Base-by-base conservation (phyloP, 169 alveolate species). In the Eimeria zaria region DNA sequence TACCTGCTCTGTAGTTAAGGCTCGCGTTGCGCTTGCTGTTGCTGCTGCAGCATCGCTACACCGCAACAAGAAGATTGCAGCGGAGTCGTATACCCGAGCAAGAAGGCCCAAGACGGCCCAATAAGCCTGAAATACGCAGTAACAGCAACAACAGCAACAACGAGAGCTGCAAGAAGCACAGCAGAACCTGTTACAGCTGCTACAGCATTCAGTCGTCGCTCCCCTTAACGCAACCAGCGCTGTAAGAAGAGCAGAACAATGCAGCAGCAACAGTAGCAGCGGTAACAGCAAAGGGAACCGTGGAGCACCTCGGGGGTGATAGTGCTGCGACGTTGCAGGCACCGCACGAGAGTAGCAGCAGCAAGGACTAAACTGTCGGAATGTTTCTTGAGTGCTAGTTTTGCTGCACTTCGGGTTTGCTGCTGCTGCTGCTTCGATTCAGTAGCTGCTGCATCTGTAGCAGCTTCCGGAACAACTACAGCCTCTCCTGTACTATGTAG, bases 1-100 rank as follows among this genome's bases (percentile, higher is more conserved):
- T 46, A 80, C 89, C 89, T 80, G 89, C 48, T 80, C 89, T 48
- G 71, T 73, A 80, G 69, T 80, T 80, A 80, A 48, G 67, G 69
- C 33, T 20, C 33, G 73, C 16, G 67, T 30, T 80, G 71, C 73
- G 71, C 27, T n/a, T 14, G 71, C 89, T 33, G 89, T n/a, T n/a
- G n/a, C 46, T 27, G 89, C 67, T 18, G 62, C 60, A 30, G 48
- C 73, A 73, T n/a, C 71, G 69, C 48, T 48, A 39, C 89, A 48
- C 51, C 89, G 69, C 18, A 44, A 46, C 73, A 80, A 51, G 48
- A 80, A 80, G 51, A 5, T 48, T 16, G 89, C 67, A 24, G 89
- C 62, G 33, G 89, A 80, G 69, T 80, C 89, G 33, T 80, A 80
- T 48, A 80, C 53, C 48, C 89, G 36, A 30, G 73, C 89, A 51